A percentile compares a stretch with the other conserved stretches of the same genome.
phyloP scores from a whole-genome alignment of 2,329 filamentous ascomycete species.

The Neonectria hederae region DNA sequence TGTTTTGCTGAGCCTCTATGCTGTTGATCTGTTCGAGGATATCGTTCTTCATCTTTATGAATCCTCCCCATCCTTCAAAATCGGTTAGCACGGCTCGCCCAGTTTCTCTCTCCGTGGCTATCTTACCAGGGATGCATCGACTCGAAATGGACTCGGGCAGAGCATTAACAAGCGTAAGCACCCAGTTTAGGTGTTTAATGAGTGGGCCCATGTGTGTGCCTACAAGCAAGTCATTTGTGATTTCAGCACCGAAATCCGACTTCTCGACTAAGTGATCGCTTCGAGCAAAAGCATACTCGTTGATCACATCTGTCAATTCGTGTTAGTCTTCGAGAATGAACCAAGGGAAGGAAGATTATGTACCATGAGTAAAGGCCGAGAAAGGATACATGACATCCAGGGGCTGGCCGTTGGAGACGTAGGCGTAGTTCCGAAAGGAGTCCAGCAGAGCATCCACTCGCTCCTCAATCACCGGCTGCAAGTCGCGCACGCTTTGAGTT shows the following conservation, averaged over 20 bases:
- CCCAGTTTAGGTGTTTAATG: slow-evolving; percentile 50
- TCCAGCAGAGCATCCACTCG: slow-evolving; percentile 47
- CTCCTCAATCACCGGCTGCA: slow-evolving; percentile 51
- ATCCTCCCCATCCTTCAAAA: slow-evolving; percentile 47
- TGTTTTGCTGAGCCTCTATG: slow-evolving; percentile 48
- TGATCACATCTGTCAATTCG: slow-evolving; percentile 47
- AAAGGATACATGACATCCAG: slow-evolving; percentile 51
- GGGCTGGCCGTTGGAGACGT: slow-evolving; percentile 39
- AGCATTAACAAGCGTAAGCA: slow-evolving; percentile 47
- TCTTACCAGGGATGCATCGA: slow-evolving; percentile 45
- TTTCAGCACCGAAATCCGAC: slow-evolving; percentile 47
- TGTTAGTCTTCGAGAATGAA: slow-evolving; percentile 1
- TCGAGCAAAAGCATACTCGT: slow-evolving; percentile 52
- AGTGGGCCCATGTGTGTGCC: slow-evolving; percentile 51
- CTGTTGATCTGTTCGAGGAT: slow-evolving; percentile 49
- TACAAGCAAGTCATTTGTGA: slow-evolving; percentile 49
- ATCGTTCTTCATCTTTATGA: slow-evolving; percentile 52
- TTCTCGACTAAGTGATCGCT: slow-evolving; percentile 49
- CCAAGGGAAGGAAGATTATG: not conserved
- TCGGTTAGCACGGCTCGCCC: slow-evolving; percentile 4
- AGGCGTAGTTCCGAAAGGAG: slow-evolving; percentile 43
- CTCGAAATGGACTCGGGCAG: slow-evolving; percentile 49
- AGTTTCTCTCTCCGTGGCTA: no score
- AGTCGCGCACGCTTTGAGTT: slow-evolving; percentile 48
- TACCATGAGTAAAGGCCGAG: slow-evolving; percentile 52